Base-by-base conservation (phyloP, 305 asterid species). In the Solanum hybrid region DNA sequence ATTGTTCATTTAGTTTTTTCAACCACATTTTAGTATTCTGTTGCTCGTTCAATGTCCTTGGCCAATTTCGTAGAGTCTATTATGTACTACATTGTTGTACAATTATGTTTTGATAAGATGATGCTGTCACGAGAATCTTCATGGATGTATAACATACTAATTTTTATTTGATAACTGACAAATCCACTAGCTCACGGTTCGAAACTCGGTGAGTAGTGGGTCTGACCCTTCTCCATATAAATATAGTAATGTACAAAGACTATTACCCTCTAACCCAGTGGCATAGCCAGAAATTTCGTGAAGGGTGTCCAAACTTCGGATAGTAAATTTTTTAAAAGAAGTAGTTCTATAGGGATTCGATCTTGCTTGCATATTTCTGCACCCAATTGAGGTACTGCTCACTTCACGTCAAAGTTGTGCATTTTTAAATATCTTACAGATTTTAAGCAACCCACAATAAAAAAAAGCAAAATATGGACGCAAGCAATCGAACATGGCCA, bases 221-320 rank as follows among this genome's bases (percentile, higher is more conserved):
- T 32, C 42, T 56, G 69, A 56, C 14, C 26, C 81, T 76, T 76
- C 81, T 76, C 81, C 42, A 17, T 34, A 34, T 77, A 32, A 79
- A 79, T 37, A 27, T 81, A 1, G 31, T 81, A 81, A 26, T 26
- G 37, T 81, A 40, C 37, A 81, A 40, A 38, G 86, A 37, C 17
- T 38, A 80, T 80, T 80, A 91, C 86, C 88, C 93, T 75, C 96
- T 95, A 60, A 60, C 71, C 10, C 71, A 60, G 71, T 60, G 11
- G 12, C 2, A 5, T 3, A 60, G 71, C 26, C 2, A 60, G 26
- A 7, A 60, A 60, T 60, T 60, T 60, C 64, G 1, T 20, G 71
- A 60, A 20, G 71, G 71, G 71, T 60, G 71, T 60, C 71, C 71
- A 60, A 60, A 20, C 71, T 60, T 60, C 1, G 11, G 12, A 60